phyloP scores from a whole-genome alignment of 495 filamentous ascomycete genomes.

The Pseudoneurospora amorphoporcata region DNA sequence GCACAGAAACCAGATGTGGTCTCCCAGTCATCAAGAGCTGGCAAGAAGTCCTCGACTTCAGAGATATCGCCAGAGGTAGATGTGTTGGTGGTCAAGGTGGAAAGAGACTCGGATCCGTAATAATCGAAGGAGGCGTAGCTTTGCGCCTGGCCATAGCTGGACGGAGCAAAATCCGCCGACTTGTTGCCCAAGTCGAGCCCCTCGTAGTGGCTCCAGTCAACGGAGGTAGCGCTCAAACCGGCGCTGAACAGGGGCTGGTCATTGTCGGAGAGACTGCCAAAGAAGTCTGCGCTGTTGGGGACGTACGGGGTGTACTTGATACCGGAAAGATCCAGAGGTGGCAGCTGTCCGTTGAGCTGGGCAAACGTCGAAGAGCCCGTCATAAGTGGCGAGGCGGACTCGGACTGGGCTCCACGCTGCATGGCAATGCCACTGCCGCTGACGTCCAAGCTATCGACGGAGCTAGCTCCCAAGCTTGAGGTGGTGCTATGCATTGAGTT shows the following conservation, averaged over 20 bases:
- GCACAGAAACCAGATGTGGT: conserved; percentile 41
- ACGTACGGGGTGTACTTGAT: conserved; percentile 47
- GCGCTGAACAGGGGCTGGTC: conserved; percentile 59
- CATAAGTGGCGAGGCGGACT: conserved; percentile 60
- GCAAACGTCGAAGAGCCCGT: conserved; percentile 43
- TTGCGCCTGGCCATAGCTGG: conserved; percentile 58
- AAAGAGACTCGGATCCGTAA: conserved; percentile 39
- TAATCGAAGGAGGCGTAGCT: conserved; percentile 62
- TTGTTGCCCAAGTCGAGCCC: conserved; percentile 44
- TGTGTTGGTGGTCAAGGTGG: conserved; percentile 44
- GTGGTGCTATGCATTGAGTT: conserved; percentile 55
- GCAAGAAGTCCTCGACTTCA: conserved; percentile 55
- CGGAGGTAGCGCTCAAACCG: conserved; percentile 49
- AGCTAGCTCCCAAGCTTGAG: conserved; percentile 47
- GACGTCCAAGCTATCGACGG: conserved; percentile 50
- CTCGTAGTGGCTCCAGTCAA: conserved; percentile 68
- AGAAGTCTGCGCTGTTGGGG: conserved; percentile 40
- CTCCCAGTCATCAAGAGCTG: conserved; percentile 47
- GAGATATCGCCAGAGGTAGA: conserved; percentile 71
- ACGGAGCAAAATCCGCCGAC: conserved; percentile 45
- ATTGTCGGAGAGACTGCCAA: conserved; percentile 45
- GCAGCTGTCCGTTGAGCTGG: conserved; percentile 52
- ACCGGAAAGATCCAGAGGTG: conserved; percentile 51
- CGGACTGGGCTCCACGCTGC: conserved; percentile 52
- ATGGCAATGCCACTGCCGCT: conserved; percentile 9